Base-by-base conservation (phyloP, 164 flowering plant genomes). In the Magnolia officinalis region DNA sequence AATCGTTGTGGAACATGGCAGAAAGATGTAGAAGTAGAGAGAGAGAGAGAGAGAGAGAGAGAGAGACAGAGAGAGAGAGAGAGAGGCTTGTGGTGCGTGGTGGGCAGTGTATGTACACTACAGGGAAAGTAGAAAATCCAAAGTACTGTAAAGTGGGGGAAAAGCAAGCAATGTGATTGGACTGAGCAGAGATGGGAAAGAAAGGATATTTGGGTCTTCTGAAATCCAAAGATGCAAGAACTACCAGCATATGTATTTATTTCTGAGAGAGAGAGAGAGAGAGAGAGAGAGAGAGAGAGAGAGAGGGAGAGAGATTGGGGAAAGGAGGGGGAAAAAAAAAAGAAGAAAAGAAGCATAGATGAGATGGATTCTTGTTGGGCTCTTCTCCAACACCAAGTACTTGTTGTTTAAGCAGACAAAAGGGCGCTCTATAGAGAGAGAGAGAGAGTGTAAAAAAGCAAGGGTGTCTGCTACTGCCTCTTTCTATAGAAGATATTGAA, bases 331-430 rank as follows among this genome's bases (percentile, higher is more conserved):
- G 19, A 7, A 51, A 31, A 71, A 51, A 50, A 70, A 81, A 64
- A 74, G 76, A 81, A 74, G 78, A 70, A 81, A 64, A 74, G 76
- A 81, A 74, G 78, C 69, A 77, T 78, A 80, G 78, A 78, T 52
- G 78, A 77, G 77, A 79, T 77, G 81, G 81, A 81, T 67, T 79
- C 67, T 71, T 85, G 85, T 81, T 81, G 78, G 79, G 81, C 67
- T 76, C 77, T 73, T 75, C 73, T 71, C 84, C 86, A 82, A 85
- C 85, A 85, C 76, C 74, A 55, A 80, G 81, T 78, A 77, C 84
- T 67, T 63, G 63, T 80, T 75, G 76, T 76, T 81, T 72, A 77
- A 80, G 77, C 80, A 80, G 86, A 81, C 86, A 84, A 83, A 81
- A 84, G 64, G 70, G 78, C 75, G 75, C 76, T 37, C 45, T 37